A percentile compares a stretch with the other conserved stretches of the same genome.
phyloP scores from a whole-genome alignment of 2,329 filamentous ascomycete genomes.

The Fusarium secorum region DNA sequence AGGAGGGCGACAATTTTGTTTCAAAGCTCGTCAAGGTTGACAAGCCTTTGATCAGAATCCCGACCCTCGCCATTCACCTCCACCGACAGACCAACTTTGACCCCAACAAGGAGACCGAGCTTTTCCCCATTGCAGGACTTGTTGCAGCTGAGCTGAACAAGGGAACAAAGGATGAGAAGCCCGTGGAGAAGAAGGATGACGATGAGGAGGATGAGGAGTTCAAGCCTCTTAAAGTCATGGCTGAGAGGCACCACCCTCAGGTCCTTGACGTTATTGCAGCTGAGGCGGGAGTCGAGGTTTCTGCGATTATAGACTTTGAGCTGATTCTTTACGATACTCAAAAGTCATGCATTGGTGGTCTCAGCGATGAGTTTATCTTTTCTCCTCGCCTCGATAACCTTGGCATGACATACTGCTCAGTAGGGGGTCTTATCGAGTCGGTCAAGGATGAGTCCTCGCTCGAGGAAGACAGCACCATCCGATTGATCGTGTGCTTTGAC shows the following conservation, averaged over 20 bases:
- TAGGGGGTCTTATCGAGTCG: slow-evolving; percentile 85
- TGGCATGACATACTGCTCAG: slow-evolving; percentile 93
- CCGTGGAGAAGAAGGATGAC: slow-evolving; percentile 47
- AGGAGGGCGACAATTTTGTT: slow-evolving; percentile 73
- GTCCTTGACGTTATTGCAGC: slow-evolving; percentile 85
- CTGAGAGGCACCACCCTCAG: slow-evolving; percentile 87
- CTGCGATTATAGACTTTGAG: slow-evolving; percentile 90
- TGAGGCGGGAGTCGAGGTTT: slow-evolving; percentile 73
- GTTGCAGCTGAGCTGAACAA: slow-evolving; percentile 89
- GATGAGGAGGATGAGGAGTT: slow-evolving; percentile 60
- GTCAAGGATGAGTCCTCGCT: slow-evolving; percentile 70
- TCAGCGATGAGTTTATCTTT: slow-evolving; percentile 95
- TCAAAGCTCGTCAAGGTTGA: slow-evolving; percentile 91
- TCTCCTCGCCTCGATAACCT: slow-evolving; percentile 96
- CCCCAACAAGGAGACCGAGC: slow-evolving; percentile 96
- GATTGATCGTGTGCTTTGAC: slow-evolving; percentile 93
- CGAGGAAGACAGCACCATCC: slow-evolving; percentile 80
- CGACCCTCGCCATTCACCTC: slow-evolving; percentile 92
- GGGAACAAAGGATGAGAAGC: slow-evolving; percentile 61
- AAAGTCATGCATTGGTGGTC: slow-evolving; percentile 84
- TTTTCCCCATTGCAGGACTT: slow-evolving; percentile 92
- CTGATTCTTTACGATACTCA: slow-evolving; percentile 97
- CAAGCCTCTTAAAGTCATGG: slow-evolving; percentile 77
- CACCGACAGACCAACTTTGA: slow-evolving; percentile 85
- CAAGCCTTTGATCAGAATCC: slow-evolving; percentile 88